These are phyloP conservation scores for Santalum album DNA, from an alignment of 164 flowering plant genomes.

Conservation along the genomic window DNA sequence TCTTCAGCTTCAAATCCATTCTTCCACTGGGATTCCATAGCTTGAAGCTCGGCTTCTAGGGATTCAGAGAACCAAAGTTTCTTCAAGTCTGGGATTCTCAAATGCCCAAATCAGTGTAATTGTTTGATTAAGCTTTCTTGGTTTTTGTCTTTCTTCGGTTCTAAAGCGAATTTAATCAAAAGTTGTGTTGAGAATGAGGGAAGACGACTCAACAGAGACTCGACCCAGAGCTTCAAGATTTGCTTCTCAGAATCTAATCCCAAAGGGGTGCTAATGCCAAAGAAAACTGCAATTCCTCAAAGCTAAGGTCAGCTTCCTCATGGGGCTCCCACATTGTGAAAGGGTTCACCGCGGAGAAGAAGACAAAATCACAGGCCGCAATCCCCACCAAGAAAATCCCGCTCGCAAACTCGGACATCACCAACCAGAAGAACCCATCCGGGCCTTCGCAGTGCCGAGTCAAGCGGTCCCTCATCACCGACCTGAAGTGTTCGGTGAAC, in stretches of 20 bases:
- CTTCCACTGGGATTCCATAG: too few relatives aligned
- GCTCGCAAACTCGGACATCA: slow-evolving; percentile 19
- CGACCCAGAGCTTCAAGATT: slow-evolving; percentile 31
- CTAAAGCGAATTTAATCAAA: too few relatives aligned
- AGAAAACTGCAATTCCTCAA: slow-evolving; percentile 22
- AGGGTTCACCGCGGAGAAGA: slow-evolving; percentile 66
- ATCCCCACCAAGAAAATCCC: slow-evolving; percentile 38
- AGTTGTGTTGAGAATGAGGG: slow-evolving; percentile 37
- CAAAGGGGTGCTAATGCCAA: slow-evolving; percentile 19
- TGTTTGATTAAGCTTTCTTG: too few relatives aligned
- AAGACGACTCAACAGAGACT: slow-evolving; percentile 31
- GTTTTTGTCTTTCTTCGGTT: too few relatives aligned
- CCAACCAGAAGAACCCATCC: slow-evolving; percentile 28
- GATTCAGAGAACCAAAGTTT: too few relatives aligned
- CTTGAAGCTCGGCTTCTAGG: too few relatives aligned
- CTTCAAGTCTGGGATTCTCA: too few relatives aligned
- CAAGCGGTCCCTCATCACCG: slow-evolving; percentile 63
- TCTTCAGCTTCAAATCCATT: too few relatives aligned
- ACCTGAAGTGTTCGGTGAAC: slow-evolving; percentile 46
- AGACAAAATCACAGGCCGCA: slow-evolving; percentile 31
- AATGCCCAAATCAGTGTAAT: too few relatives aligned
- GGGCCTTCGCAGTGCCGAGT: slow-evolving; percentile 30
- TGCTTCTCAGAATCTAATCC: slow-evolving; percentile 55
- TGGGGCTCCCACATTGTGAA: slow-evolving; percentile 80
- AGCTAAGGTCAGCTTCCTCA: slow-evolving; percentile 35